These are phyloP conservation scores for Alopecurus myosuroides DNA, from an alignment of 176 grass and related monocot species.

Conservation along the genomic window DNA sequence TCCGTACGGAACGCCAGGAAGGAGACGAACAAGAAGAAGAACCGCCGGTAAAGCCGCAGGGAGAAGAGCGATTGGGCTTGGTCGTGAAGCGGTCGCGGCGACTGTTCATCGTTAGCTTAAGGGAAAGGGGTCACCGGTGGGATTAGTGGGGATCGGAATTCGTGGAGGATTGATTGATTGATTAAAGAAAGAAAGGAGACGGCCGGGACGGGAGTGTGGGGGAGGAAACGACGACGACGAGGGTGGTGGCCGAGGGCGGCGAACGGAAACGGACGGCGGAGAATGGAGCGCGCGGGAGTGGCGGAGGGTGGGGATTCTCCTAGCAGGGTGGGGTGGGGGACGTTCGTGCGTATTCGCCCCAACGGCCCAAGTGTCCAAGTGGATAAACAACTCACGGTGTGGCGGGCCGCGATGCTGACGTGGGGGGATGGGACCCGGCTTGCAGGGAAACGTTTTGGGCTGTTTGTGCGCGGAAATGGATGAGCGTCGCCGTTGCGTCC, in stretches of 20 bases:
- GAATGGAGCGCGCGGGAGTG: not conserved
- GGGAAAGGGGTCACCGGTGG: not conserved
- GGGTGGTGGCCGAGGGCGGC: constrained; percentile 25
- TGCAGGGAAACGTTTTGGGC: not conserved
- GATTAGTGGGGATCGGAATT: constrained; percentile 32
- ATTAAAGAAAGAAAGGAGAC: constrained; percentile 43
- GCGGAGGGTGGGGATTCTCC: constrained; percentile 36
- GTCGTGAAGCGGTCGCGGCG: not conserved
- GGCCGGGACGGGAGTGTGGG: constrained; percentile 24
- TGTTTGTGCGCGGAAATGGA: not conserved
- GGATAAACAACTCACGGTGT: constrained; percentile 35
- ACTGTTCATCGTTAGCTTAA: constrained; percentile 18
- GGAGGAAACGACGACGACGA: not conserved
- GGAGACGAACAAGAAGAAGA: not conserved
- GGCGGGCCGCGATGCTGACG: constrained; percentile 28
- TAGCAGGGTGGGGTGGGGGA: not conserved
- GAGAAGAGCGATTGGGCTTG: not conserved
- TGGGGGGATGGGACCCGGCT: not conserved
- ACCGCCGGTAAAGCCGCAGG: not conserved
- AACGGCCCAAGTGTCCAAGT: constrained; percentile 30
- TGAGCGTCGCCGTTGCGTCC: not conserved
- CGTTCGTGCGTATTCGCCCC: not conserved
- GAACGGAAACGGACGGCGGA: constrained; percentile 36
- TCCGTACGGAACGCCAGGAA: not conserved
- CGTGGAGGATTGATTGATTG: constrained; percentile 12